Base-by-base conservation (phyloP, 805 yeast genomes). In the Millerozyma miso region DNA sequence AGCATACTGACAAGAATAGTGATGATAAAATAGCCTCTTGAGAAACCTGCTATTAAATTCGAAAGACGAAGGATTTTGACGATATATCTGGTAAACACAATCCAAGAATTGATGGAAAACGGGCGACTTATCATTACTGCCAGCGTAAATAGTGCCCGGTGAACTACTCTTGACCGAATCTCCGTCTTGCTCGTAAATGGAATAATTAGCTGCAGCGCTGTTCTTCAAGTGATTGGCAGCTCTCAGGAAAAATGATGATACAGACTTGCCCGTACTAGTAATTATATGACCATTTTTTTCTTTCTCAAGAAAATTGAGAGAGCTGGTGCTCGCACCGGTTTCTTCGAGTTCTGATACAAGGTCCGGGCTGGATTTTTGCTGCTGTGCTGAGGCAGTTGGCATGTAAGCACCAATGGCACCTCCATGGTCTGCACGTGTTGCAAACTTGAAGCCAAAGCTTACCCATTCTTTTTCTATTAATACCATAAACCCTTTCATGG, bases 381-480 rank as follows among this genome's bases (percentile, higher is more conserved):
- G 39, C 20, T 48, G 51, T 17, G 44, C 40, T 7, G 48, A 46
- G 2, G 52, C 45, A 39, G 54, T 57, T 19, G 57, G 58, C 14
- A 61, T 44, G 3, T 60, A 45, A 1, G 76, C 74, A 1, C 76
- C 74, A 15, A 63, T 60, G 42, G 74, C 68, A 2, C 74, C 80
- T 17, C 90, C 73, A 60, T 85, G 90, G 31, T 93, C 96, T 17
- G 81, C 80, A 47, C 99, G 67, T 49, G 88, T 93, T 42, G 80
- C 77, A 58, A 91, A 93, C 51, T 88, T 76, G 65, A 89, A 96
- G 0, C 99, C 99, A 68, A 91, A 91, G 37, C 96, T 80, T 2
- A 88, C 71, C 98, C 98, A 93, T 49, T 93, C 99, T 56, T 93
- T 90, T 54, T 93, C 99, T 3, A 93, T 73, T 15, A 93, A 68